Percentiles rank a stretch among this genome's conserved stretches.
These are phyloP conservation scores for Teratosphaeria nubilosa DNA, from an alignment of 2,329 filamentous ascomycete species.

Conservation along the genomic window DNA sequence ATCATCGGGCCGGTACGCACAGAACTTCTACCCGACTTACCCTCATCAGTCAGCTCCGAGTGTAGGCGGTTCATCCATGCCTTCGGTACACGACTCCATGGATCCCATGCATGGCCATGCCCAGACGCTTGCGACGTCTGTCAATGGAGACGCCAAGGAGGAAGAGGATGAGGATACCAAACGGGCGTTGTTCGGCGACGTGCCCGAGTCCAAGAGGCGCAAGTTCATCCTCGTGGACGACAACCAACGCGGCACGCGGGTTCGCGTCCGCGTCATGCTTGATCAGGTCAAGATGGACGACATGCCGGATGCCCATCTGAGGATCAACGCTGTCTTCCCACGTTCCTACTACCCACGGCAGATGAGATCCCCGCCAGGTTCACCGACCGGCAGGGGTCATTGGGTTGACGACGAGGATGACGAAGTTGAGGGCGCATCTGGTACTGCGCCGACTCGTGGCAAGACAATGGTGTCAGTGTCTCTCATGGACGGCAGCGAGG, in stretches of 20 bases:
- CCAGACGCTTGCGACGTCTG: constrained; percentile 25
- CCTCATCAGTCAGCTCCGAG: constrained; percentile 47
- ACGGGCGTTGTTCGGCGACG: constrained; percentile 70
- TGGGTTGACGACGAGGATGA: constrained; percentile 56
- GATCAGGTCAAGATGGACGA: constrained; percentile 89
- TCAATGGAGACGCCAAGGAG: constrained; percentile 30
- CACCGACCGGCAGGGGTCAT: constrained; percentile 63
- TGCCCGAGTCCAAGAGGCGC: constrained; percentile 81
- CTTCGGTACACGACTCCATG: constrained; percentile 52
- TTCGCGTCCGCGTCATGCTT: constrained; percentile 86
- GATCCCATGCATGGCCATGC: constrained; percentile 30
- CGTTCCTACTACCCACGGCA: constrained; percentile 86
- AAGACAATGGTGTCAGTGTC: constrained; percentile 39
- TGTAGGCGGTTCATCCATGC: constrained; percentile 49
- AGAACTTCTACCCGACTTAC: constrained; percentile 67
- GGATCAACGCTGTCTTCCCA: constrained; percentile 79
- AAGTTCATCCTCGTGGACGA: constrained; percentile 97
- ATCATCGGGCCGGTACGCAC: constrained; percentile 61
- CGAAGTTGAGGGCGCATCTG: constrained; percentile 39
- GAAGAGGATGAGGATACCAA: constrained; percentile 49
- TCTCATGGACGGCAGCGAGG: constrained; percentile 57
- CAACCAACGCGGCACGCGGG: constrained; percentile 64
- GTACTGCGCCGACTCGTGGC: constrained; percentile 28
- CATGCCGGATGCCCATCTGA: constrained; percentile 90
- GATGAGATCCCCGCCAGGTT: constrained; percentile 78